Evolutionary conservation across 1,284 basidiomycete species (phyloP).

Genomic region (Marasmius oreades): DNA sequence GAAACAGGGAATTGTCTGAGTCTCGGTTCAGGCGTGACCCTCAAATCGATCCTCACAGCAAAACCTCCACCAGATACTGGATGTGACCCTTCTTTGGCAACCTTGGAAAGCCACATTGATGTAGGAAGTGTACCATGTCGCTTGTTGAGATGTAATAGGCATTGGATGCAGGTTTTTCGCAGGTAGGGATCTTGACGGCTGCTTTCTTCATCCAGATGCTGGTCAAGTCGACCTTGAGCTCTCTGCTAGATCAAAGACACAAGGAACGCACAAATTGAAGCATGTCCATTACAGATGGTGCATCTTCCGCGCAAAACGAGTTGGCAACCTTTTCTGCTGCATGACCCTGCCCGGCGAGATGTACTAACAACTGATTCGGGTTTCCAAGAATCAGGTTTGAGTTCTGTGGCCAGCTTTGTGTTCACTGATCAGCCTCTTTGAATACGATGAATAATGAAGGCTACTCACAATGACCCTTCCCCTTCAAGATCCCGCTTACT

Average conservation of each 20-base stretch:
- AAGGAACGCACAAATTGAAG: neutral
- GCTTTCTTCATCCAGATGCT: neutral
- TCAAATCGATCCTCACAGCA: conserved; percentile 1
- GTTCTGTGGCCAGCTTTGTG: no score
- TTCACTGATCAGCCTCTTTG: neutral
- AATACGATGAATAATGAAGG: neutral
- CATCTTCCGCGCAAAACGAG: neutral
- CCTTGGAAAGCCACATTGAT: neutral
- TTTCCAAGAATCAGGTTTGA: neutral
- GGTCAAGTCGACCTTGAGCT: neutral
- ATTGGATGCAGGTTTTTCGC: neutral
- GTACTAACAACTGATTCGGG: neutral
- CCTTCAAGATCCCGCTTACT: no score
- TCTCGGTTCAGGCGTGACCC: neutral
- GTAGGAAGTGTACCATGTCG: neutral
- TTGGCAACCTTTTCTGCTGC: neutral
- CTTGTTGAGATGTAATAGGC: neutral
- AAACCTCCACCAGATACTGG: conserved; percentile 11
- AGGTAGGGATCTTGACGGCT: neutral
- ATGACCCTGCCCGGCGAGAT: neutral
- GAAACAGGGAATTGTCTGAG: neutral
- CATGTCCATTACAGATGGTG: neutral
- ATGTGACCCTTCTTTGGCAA: neutral
- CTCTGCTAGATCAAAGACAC: neutral
- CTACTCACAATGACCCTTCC: no score